These are phyloP conservation scores for Vitis rotundifolia DNA, from an alignment of 164 flowering plant genomes.

Conservation along the genomic window DNA sequence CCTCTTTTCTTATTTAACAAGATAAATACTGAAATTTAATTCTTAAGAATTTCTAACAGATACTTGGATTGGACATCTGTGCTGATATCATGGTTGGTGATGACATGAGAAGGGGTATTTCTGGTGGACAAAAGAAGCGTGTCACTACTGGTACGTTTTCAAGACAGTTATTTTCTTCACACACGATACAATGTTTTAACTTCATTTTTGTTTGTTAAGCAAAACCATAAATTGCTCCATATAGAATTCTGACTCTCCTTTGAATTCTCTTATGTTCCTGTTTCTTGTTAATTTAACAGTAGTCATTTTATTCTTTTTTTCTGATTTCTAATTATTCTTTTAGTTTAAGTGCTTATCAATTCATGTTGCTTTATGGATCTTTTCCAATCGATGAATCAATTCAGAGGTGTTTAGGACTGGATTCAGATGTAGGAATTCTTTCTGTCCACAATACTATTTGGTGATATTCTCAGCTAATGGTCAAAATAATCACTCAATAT, in stretches of 20 bases:
- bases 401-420: no score
- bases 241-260: not conserved
- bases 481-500: no score
- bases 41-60: slow-evolving; percentile 19
- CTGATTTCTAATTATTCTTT: no score
- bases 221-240: no score
- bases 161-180: not conserved
- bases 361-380: no score
- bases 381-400: no score
- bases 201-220: no score
- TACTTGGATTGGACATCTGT: slow-evolving; percentile 52
- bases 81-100: slow-evolving; percentile 46
- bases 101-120: slow-evolving; percentile 54
- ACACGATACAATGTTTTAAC: no score
- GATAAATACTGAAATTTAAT: not conserved
- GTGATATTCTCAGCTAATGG: no score
- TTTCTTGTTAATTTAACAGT: not conserved
- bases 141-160: slow-evolving; percentile 39
- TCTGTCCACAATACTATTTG: no score
- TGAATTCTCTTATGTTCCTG: not conserved
- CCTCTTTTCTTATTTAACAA: not conserved
- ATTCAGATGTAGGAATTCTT: no score
- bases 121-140: slow-evolving; percentile 58
- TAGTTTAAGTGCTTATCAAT: no score
- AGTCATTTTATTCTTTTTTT: not conserved